Conservation (phyloP, 148 eudicot species). For the Vaccinium corymbosum region DNA sequence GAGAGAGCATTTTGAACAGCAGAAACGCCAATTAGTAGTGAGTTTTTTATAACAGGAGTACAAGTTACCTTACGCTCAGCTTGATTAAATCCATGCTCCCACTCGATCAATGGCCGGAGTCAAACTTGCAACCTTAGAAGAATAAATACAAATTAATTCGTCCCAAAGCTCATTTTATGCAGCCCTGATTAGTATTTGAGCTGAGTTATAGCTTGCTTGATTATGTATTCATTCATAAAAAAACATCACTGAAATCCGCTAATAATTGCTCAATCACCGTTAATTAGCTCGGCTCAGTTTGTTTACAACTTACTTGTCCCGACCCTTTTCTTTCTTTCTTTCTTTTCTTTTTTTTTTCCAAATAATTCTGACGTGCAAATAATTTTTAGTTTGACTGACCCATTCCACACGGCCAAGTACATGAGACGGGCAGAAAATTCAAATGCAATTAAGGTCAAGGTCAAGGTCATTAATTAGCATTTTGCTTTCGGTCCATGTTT, state of each 20-base stretch:
- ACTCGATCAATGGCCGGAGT: too few relatives aligned
- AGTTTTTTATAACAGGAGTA: too few relatives aligned
- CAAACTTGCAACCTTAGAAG: too few relatives aligned
- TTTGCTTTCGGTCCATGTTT: too few relatives aligned
- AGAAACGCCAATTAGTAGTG: too few relatives aligned
- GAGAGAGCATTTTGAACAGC: too few relatives aligned
- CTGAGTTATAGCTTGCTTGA: background rate
- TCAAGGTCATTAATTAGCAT: too few relatives aligned
- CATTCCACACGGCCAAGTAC: background rate
- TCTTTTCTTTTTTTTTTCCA: too few relatives aligned
- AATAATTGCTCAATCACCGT: background rate
- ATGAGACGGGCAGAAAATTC: background rate
- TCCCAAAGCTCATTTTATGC: background rate
- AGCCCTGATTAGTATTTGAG: background rate
- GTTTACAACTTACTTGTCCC: background rate
- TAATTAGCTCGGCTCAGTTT: background rate
- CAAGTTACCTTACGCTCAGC: too few relatives aligned
- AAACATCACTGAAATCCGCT: background rate
- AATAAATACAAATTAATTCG: background rate
- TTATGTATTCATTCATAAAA: background rate
- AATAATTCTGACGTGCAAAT: too few relatives aligned
- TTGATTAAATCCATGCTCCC: too few relatives aligned
- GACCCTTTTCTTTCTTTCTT: too few relatives aligned
- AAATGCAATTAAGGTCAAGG: background rate
- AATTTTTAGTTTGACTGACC: background rate